These are phyloP conservation scores for Lactifluus hygrophoroides DNA, from an alignment of 768 basidiomycete species.

Conservation along the genomic window DNA sequence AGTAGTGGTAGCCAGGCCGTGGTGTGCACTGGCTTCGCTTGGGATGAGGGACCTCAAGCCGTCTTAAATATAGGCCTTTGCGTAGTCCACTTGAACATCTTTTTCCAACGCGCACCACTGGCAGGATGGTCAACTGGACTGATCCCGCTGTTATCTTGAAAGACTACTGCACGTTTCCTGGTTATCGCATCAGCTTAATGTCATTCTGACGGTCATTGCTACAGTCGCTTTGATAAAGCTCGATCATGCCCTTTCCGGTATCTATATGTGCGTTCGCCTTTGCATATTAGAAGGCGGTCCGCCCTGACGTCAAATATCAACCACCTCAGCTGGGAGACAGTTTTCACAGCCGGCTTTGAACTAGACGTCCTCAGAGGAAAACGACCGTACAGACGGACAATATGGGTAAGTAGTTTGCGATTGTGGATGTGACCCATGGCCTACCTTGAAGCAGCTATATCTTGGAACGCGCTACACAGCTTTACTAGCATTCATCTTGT, in stretches of 20 bases:
- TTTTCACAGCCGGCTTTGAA: not conserved
- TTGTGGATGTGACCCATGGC: not conserved
- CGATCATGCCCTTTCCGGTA: not conserved
- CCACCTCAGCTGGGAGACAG: not conserved
- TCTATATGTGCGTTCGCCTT: not conserved
- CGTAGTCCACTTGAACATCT: too few relatives aligned
- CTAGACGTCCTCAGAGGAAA: not conserved
- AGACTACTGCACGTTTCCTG: not conserved
- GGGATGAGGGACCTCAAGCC: not conserved
- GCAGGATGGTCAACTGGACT: slow-evolving; percentile 1
- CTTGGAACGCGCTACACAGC: not conserved
- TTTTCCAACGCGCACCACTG: not conserved
- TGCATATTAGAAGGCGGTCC: not conserved
- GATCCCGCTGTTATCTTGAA: not conserved
- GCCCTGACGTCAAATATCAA: not conserved
- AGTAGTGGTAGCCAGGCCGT: too few relatives aligned
- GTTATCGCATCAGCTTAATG: too few relatives aligned
- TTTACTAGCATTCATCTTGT: not conserved
- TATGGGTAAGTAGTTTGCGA: not conserved
- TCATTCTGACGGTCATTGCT: not conserved
- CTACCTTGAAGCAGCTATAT: not conserved
- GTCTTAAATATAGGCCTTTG: too few relatives aligned
- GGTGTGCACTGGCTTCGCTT: not conserved
- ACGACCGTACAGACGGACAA: not conserved
- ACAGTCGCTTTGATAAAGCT: not conserved